Evolutionary conservation across 352 stramenopile species (phyloP).

Genomic region (Achlya hypogyna): DNA sequence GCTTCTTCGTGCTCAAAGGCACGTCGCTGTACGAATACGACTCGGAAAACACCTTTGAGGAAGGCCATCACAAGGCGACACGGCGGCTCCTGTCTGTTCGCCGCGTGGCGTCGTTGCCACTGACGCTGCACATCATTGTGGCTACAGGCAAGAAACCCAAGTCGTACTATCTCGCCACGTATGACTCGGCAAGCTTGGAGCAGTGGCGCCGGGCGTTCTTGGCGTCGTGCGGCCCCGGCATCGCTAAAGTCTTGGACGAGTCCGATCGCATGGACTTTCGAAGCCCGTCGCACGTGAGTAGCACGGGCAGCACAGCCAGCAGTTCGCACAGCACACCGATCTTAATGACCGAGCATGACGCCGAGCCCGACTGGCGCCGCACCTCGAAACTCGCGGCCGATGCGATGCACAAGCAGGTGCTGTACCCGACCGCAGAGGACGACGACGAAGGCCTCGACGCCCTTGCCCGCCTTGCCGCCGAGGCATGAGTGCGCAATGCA

Average conservation of each 20-base stretch:
- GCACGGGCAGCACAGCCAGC: background rate
- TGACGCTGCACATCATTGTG: background rate
- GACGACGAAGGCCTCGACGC: background rate
- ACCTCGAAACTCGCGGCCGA: background rate
- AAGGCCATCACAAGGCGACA: background rate
- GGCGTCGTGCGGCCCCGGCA: background rate
- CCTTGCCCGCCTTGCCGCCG: too few relatives aligned
- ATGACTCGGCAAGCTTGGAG: background rate
- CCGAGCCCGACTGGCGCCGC: background rate
- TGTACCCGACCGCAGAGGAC: background rate
- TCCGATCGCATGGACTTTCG: background rate
- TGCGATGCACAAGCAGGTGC: background rate
- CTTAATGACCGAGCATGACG: background rate
- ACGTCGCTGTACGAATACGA: slow-evolving; percentile 72
- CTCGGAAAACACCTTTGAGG: background rate
- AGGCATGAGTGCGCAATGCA: too few relatives aligned
- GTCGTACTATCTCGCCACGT: background rate
- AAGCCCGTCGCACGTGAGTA: background rate
- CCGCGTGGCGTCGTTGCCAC: background rate
- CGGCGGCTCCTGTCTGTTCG: background rate
- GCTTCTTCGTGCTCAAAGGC: slow-evolving; percentile 57
- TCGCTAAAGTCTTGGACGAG: background rate
- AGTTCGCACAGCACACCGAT: background rate
- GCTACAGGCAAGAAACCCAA: background rate
- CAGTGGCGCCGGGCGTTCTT: background rate